Percentiles rank a stretch among this genome's conserved stretches.
These are phyloP conservation scores for Colletotrichum truncatum DNA, from an alignment of 2,329 filamentous ascomycete genomes.

Conservation along the genomic window DNA sequence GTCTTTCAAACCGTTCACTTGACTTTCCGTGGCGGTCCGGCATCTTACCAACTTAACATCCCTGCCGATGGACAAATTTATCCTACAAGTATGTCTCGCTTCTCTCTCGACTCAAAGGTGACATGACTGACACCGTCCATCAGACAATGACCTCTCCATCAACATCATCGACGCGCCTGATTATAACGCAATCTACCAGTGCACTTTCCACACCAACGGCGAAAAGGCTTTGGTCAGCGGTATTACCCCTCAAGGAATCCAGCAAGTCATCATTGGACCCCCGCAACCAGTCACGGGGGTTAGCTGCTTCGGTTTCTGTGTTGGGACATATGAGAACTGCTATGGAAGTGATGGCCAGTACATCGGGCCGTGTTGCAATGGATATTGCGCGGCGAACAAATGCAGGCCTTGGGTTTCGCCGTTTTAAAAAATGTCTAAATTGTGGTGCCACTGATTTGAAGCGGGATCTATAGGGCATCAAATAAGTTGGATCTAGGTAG, in stretches of 20 bases:
- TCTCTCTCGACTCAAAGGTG: background rate
- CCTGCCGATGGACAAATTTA: constrained; percentile 50
- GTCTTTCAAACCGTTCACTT: constrained; percentile 49
- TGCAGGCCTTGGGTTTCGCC: constrained; percentile 48
- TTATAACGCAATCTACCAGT: constrained; percentile 52
- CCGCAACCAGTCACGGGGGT: constrained; percentile 53
- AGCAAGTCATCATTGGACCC: constrained; percentile 54
- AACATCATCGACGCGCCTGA: constrained; percentile 51
- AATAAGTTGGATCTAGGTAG: no score
- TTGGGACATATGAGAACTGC: constrained; percentile 50
- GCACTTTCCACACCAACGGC: constrained; percentile 51
- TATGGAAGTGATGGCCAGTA: constrained; percentile 44
- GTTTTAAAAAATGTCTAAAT: background rate
- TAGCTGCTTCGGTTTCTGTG: constrained; percentile 51
- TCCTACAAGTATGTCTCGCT: constrained; percentile 43
- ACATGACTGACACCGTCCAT: background rate
- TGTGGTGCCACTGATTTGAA: no score
- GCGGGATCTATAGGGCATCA: no score
- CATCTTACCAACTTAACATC: constrained; percentile 50
- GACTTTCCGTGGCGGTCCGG: constrained; percentile 53
- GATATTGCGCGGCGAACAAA: constrained; percentile 50
- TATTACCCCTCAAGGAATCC: constrained; percentile 40
- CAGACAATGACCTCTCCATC: constrained; percentile 50
- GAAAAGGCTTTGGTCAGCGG: constrained; percentile 42
- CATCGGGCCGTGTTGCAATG: constrained; percentile 52